A percentile compares a stretch with the other conserved stretches of the same genome.
Evolutionary conservation across 495 filamentous ascomycete genomes (phyloP).

Genomic region (Hapsidospora chrysogenum): DNA sequence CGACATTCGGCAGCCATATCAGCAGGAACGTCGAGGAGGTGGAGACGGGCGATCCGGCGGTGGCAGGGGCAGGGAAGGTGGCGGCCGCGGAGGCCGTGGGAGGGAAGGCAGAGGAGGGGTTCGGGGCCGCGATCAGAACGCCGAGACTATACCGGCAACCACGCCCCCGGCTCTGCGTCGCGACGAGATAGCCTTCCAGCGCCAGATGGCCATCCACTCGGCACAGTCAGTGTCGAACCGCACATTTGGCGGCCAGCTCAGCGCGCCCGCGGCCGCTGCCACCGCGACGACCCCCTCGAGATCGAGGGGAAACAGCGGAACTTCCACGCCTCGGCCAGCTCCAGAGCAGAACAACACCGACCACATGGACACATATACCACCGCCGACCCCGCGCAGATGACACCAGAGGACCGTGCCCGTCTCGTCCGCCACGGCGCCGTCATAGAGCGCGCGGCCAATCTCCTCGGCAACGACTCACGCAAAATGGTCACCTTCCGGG

Average conservation of each 20-base stretch:
- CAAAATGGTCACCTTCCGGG: conserved; percentile 64
- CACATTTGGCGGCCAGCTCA: conserved; percentile 70
- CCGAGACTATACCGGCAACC: conserved; percentile 48
- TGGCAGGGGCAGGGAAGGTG: conserved; percentile 22
- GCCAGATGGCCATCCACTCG: conserved; percentile 81
- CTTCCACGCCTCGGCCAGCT: conserved; percentile 7
- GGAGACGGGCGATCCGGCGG: conserved; percentile 15
- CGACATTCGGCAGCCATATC: conserved; percentile 55
- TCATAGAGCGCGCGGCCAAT: conserved; percentile 68
- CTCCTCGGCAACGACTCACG: conserved; percentile 55
- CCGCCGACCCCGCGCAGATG: conserved; percentile 25
- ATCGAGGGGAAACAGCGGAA: conserved; percentile 8
- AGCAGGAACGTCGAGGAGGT: conserved; percentile 42
- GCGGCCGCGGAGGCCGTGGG: conserved; percentile 29
- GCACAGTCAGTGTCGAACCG: conserved; percentile 61
- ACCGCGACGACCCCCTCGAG: conserved; percentile 6
- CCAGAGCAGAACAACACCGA: conserved; percentile 12
- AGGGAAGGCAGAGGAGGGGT: too few relatives aligned
- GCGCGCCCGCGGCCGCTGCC: conserved; percentile 11
- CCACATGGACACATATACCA: conserved; percentile 20
- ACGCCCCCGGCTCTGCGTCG: conserved; percentile 60
- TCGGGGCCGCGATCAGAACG: conserved; percentile 42
- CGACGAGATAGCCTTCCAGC: conserved; percentile 83
- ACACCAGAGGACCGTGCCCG: conserved; percentile 67
- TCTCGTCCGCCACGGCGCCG: conserved; percentile 55